A percentile compares a stretch with the other conserved stretches of the same genome.
Conservation (phyloP, 495 filamentous ascomycete genomes). For the Neurospora terricola region DNA sequence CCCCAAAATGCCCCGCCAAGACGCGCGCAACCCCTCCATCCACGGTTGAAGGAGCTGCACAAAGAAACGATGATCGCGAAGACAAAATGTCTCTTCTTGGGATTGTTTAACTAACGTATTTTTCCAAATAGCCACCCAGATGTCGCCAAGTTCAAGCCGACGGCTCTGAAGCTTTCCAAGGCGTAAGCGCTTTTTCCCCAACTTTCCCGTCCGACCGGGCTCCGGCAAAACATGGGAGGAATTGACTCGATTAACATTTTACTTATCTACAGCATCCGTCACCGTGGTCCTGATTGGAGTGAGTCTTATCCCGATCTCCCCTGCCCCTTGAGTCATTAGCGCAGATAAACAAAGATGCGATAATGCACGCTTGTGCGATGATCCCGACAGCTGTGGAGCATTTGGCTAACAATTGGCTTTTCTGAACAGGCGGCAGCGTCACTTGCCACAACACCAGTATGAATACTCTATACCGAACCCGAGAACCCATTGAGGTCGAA, state of each 20-base stretch:
- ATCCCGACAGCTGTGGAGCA: not conserved
- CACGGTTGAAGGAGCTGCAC: not conserved
- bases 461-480: constrained; percentile 4
- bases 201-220: not conserved
- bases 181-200: constrained; percentile 49
- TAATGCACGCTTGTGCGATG: constrained; percentile 4
- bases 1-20: constrained; percentile 10
- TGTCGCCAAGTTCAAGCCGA: constrained; percentile 94
- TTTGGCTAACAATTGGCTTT: constrained; percentile 11
- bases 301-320: constrained; percentile 30
- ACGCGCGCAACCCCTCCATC: not conserved
- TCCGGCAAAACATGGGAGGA: not conserved
- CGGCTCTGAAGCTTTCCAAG: constrained; percentile 90
- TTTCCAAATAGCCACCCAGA: constrained; percentile 66
- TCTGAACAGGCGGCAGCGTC: constrained; percentile 67
- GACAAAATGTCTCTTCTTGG: not conserved
- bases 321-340: constrained; percentile 11
- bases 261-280: constrained; percentile 60
- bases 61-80: not conserved
- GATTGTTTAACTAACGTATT: constrained; percentile 4
- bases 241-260: constrained; percentile 30
- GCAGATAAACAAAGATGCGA: constrained; percentile 6
- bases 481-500: not conserved
- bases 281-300: constrained; percentile 99
- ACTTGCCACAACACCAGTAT: constrained; percentile 82